Evolutionary conservation across 1,139 yeast genomes (phyloP).

Genomic region (Protomyces lactucae-debilis): DNA sequence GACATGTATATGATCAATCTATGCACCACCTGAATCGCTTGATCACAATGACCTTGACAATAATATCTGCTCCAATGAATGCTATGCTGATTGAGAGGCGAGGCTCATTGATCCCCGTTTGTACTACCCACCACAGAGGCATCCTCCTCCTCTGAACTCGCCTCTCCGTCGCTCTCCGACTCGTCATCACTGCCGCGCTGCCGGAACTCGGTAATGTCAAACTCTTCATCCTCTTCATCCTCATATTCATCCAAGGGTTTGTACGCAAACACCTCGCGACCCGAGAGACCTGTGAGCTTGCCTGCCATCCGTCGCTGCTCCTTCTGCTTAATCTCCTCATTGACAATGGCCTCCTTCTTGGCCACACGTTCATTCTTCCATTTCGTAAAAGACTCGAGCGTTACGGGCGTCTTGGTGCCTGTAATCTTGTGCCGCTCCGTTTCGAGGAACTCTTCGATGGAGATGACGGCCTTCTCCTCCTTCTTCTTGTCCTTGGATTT

Average conservation of each 20-base stretch:
- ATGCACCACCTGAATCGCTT: background rate
- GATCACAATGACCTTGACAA: background rate
- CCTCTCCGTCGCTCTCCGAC: conserved; percentile 1
- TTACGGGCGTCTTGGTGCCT: conserved; percentile 77
- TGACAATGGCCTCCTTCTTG: conserved; percentile 57
- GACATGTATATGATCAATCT: background rate
- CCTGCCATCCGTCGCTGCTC: conserved; percentile 37
- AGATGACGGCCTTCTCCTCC: conserved; percentile 82
- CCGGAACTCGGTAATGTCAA: conserved; percentile 24
- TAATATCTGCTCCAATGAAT: background rate
- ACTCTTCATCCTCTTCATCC: conserved; percentile 49
- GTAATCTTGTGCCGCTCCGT: conserved; percentile 86
- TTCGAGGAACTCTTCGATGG: conserved; percentile 92
- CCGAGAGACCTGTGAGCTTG: conserved; percentile 49
- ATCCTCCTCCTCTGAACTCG: background rate
- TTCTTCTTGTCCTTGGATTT: conserved; percentile 90
- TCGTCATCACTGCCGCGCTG: conserved; percentile 16
- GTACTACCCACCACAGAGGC: conserved; percentile 11
- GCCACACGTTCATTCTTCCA: conserved; percentile 75
- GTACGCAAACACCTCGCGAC: conserved; percentile 74
- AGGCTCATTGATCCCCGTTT: background rate
- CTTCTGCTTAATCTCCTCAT: conserved; percentile 45
- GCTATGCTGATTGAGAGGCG: background rate
- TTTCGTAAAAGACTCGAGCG: conserved; percentile 68
- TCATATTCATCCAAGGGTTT: conserved; percentile 43